Evolutionary conservation across 306 rosid species (phyloP).

Genomic region (Fragaria iinumae): DNA sequence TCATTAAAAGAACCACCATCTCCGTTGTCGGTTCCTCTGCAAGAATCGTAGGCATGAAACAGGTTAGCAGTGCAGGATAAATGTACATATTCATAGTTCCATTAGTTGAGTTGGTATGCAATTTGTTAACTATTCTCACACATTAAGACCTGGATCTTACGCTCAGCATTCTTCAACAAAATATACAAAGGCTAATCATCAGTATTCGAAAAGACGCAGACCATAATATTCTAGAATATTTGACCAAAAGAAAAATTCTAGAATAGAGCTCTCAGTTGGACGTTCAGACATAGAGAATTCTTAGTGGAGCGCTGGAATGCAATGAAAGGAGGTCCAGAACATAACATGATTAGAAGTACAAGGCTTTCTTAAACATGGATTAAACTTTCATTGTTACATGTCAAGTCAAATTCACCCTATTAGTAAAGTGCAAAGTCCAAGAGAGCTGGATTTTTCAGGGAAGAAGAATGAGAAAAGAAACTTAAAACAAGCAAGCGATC

Average conservation of each 20-base stretch:
- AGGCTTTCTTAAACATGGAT: not conserved
- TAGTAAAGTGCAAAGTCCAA: not conserved
- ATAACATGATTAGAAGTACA: not conserved
- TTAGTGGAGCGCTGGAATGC: not conserved
- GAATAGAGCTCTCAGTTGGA: not conserved
- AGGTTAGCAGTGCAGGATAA: conserved; percentile 13
- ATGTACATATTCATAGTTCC: not conserved
- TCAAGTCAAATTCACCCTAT: not conserved
- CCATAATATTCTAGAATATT: not conserved
- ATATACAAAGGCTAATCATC: not conserved
- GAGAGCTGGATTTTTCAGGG: not conserved
- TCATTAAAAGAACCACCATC: conserved; percentile 69
- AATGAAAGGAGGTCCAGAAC: not conserved
- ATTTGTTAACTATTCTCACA: not conserved
- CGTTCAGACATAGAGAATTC: not conserved
- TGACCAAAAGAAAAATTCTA: not conserved
- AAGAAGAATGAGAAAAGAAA: not conserved
- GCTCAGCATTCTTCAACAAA: not conserved
- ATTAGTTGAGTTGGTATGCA: not conserved
- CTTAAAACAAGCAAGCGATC: not conserved
- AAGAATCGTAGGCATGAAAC: conserved; percentile 21
- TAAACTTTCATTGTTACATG: not conserved
- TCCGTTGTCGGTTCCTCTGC: conserved; percentile 54
- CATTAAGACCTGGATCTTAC: not conserved
- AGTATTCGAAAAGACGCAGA: not conserved